Conservation (phyloP, 208 protist genomes). For the Leptomonas pyrrhocoris region DNA sequence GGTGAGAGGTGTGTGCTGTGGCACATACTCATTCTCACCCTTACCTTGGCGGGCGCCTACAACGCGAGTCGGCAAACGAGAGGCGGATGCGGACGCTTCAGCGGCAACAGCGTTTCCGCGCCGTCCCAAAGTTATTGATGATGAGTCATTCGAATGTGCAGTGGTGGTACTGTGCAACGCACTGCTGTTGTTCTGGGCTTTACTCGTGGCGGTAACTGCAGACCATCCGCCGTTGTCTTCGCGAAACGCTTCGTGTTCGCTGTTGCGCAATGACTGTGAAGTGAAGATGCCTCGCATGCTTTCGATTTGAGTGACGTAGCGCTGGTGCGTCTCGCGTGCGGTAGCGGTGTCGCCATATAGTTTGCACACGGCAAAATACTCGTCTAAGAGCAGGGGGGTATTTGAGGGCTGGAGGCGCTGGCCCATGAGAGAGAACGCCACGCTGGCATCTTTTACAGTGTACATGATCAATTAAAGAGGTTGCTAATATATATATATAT, state of each 20-base stretch:
- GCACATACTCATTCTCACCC: neutral
- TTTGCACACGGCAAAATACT: conserved; percentile 44
- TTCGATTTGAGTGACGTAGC: conserved; percentile 39
- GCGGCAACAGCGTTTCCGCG: neutral
- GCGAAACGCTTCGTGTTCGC: conserved; percentile 12
- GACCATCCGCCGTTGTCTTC: neutral
- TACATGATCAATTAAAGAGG: conserved; percentile 42
- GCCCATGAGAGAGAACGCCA: conserved; percentile 36
- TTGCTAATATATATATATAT: neutral
- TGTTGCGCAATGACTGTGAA: conserved; percentile 32
- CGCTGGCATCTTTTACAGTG: conserved; percentile 45
- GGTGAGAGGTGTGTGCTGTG: neutral
- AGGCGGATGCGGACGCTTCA: neutral
- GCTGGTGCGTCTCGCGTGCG: conserved; percentile 44
- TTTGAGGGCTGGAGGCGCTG: conserved; percentile 42
- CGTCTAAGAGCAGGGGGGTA: conserved; percentile 32
- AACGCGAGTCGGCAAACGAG: neutral
- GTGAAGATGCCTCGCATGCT: conserved; percentile 32
- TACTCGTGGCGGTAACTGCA: neutral
- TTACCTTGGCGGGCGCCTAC: neutral
- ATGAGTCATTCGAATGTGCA: neutral
- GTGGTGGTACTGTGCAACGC: neutral
- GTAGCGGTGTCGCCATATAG: conserved; percentile 36
- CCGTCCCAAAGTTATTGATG: neutral
- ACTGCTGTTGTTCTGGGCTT: neutral